Conservation (phyloP, 179 eudicot species). For the Vitellaria paradoxa region DNA sequence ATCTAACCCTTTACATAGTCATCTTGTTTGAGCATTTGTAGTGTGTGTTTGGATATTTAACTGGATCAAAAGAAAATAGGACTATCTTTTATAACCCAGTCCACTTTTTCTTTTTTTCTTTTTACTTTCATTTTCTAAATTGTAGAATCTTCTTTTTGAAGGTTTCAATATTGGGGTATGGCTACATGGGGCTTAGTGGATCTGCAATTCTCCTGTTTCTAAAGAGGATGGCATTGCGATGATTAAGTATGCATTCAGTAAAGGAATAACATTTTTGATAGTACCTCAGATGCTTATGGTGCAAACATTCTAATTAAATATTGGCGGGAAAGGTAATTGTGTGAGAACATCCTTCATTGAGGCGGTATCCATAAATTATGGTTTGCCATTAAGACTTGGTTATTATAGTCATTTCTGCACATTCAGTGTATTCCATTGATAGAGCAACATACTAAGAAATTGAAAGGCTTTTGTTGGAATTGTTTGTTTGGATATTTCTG, state of each 20-base stretch:
- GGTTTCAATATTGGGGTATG: conserved; percentile 40
- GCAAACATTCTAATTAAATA: conserved; percentile 37
- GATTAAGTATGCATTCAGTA: conserved; percentile 24
- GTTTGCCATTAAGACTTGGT: not conserved
- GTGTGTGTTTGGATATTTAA: no score
- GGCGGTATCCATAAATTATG: not conserved
- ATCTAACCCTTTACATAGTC: no score
- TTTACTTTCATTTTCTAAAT: not conserved
- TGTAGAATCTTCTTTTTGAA: not conserved
- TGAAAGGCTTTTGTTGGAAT: no score
- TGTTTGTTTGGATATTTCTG: no score
- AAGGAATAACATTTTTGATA: conserved; percentile 48
- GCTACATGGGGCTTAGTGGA: conserved; percentile 36
- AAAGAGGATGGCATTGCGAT: conserved; percentile 26
- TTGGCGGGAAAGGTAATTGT: conserved; percentile 43
- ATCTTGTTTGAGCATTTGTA: no score
- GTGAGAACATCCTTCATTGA: not conserved
- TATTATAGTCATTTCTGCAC: no score
- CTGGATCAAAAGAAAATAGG: no score
- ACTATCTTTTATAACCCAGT: no score
- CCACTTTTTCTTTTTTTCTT: no score
- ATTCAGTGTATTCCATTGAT: no score
- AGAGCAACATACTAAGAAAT: no score
- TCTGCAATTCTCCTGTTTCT: conserved; percentile 21
- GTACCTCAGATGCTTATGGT: conserved; percentile 53